Evolutionary conservation across 1,284 basidiomycete species (phyloP).

Genomic region (Cryptococcus deneoformans): DNA sequence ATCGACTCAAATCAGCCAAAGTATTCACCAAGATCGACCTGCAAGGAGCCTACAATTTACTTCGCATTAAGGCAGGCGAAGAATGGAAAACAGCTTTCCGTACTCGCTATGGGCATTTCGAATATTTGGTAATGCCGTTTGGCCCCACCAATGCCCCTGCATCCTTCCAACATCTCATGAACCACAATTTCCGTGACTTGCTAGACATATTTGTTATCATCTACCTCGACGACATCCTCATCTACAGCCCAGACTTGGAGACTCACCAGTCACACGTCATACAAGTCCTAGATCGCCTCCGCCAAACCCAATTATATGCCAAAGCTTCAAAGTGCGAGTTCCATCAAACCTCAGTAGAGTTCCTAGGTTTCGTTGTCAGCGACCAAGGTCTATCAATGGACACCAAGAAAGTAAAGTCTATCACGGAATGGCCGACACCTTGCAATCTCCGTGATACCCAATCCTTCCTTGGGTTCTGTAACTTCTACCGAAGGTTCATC

Average conservation of each 20-base stretch:
- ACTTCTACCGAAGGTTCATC: neutral
- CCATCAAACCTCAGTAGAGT: slow-evolving; percentile 7
- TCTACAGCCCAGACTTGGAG: slow-evolving; percentile 51
- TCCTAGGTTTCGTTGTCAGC: slow-evolving; percentile 4
- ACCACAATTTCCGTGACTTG: slow-evolving; percentile 30
- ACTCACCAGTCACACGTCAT: slow-evolving; percentile 28
- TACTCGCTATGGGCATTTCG: slow-evolving; percentile 43
- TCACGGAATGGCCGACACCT: slow-evolving; percentile 1
- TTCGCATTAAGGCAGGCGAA: slow-evolving; percentile 29
- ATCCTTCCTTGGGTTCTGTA: neutral
- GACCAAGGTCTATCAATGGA: slow-evolving; percentile 1
- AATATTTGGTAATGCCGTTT: slow-evolving; percentile 51
- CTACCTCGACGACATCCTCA: slow-evolving; percentile 47
- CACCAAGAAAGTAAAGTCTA: slow-evolving; percentile 2
- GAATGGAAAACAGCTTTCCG: slow-evolving; percentile 36
- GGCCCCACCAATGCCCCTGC: slow-evolving; percentile 51
- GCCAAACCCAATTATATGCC: slow-evolving; percentile 40
- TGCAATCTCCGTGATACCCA: neutral
- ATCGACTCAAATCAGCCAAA: slow-evolving; percentile 31
- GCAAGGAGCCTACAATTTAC: slow-evolving; percentile 30
- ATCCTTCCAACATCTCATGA: slow-evolving; percentile 45
- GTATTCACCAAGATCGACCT: slow-evolving; percentile 43
- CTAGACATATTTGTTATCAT: slow-evolving; percentile 35
- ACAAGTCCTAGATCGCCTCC: slow-evolving; percentile 47
- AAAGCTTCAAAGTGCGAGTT: slow-evolving; percentile 52